Evolutionary conservation across 805 yeast genomes (phyloP).

Genomic region (Starmerella bombi): DNA sequence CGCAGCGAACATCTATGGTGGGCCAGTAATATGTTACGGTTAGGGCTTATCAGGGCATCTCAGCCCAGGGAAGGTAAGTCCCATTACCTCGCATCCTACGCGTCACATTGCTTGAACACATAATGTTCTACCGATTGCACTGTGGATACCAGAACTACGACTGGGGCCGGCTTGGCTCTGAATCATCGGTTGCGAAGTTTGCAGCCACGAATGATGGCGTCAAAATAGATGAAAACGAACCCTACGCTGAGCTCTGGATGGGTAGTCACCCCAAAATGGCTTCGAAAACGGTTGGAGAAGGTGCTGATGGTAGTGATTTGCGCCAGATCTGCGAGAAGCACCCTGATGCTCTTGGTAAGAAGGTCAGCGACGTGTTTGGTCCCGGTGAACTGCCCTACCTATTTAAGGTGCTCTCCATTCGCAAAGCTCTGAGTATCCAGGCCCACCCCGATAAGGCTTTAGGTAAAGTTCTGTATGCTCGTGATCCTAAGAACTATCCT

Average conservation of each 20-base stretch:
- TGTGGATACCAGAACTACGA: slow-evolving; percentile 60
- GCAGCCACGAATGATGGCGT: slow-evolving; percentile 50
- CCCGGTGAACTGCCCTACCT: slow-evolving; percentile 74
- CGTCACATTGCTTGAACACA: not conserved
- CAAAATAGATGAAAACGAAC: slow-evolving; percentile 54
- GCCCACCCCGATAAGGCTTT: slow-evolving; percentile 93
- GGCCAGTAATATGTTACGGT: no score
- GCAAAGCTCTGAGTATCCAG: slow-evolving; percentile 86
- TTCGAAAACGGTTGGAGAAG: slow-evolving; percentile 43
- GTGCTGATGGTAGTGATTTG: slow-evolving; percentile 35
- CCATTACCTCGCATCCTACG: no score
- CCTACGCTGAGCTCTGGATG: slow-evolving; percentile 99
- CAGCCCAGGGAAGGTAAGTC: no score
- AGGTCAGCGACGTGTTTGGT: slow-evolving; percentile 53
- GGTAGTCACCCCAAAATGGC: slow-evolving; percentile 95
- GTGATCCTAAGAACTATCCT: slow-evolving; percentile 89
- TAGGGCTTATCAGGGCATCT: no score
- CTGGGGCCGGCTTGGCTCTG: slow-evolving; percentile 76
- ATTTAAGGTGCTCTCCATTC: slow-evolving; percentile 86
- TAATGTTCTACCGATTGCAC: slow-evolving; percentile 25
- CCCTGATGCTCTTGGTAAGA: slow-evolving; percentile 50
- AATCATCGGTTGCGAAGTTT: slow-evolving; percentile 83
- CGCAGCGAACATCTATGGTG: no score
- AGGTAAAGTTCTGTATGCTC: slow-evolving; percentile 58
- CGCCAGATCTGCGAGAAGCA: slow-evolving; percentile 50